Evolutionary conservation across 2,329 filamentous ascomycete species (phyloP), one percentile per base, ranked within the genome.

Genomic region (Dichotomopilus funicola): DNA sequence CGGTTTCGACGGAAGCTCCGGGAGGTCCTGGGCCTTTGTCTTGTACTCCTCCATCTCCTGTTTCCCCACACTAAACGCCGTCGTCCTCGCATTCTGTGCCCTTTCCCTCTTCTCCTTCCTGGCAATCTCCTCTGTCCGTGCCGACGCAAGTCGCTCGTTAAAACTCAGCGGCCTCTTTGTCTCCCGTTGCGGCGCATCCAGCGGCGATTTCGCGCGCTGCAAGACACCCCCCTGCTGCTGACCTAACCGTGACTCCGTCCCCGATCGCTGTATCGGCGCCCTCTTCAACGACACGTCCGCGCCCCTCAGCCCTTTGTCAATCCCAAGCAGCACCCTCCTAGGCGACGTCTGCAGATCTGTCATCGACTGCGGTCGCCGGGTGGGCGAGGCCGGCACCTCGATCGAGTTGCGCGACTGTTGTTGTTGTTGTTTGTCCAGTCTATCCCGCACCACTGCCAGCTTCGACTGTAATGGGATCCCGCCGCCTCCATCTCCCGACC

Each of bases 201-300:
- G 67, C 3, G 72, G 67, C 3, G 75, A 74, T 51, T 70, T 72
- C 11, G 76, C 67, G 58, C 74, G 72, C 57, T 74, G 72, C 43
- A 82, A 62, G 61, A 75, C 78, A 8, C 72, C 72, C 10, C 71
- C 73, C 37, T 64, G 62, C 9, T 27, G 19, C 3, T 68, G 44
- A 31, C 35, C 48, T 34, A 61, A 61, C 5, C 58, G 61, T 42
- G 47, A 19, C 11, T 46, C 49, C 19, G 46, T 47, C 6, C 31
- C 19, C 13, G 36, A 75, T 53, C 72, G 74, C 35, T 75, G 66
- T 55, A 73, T 78, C 2, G 83, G 77, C 3, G 89, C 83, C 61
- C 89, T 79, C 70, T 89, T 94, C 34, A 97, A 73, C 3, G 91
- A 96, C 36, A 97, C 78, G 64, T 96, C 90, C 56, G 82, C 82